Evolutionary conservation across 192 early-diverging fungal species (phyloP).

Genomic region (Linnemannia zychae): DNA sequence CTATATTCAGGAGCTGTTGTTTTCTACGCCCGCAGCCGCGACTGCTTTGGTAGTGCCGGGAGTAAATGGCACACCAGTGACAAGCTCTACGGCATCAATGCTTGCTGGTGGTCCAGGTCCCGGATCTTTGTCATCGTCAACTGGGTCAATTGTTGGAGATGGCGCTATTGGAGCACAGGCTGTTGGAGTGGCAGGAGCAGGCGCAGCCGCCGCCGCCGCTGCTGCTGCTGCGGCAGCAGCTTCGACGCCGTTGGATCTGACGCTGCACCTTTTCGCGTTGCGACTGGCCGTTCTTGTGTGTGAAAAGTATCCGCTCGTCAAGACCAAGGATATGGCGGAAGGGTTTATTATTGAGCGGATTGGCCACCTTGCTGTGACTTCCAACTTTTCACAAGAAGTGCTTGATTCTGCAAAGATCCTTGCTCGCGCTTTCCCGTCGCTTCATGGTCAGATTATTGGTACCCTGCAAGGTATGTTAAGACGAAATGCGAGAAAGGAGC

Average conservation of each 20-base stretch:
- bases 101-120: background rate
- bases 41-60: background rate
- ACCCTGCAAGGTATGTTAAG: conserved; percentile 23
- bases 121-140: background rate
- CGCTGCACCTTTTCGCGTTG: conserved; percentile 25
- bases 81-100: conserved; percentile 2
- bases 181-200: background rate
- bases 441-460: conserved; percentile 17
- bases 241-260: background rate
- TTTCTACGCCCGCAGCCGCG: background rate
- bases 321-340: conserved; percentile 32
- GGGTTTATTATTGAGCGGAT: conserved; percentile 36
- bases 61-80: background rate
- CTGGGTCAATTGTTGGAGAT: background rate
- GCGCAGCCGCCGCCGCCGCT: background rate
- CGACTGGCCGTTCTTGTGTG: conserved; percentile 35
- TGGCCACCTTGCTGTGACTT: conserved; percentile 5
- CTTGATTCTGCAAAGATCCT: conserved; percentile 39
- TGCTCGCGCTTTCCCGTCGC: conserved; percentile 26
- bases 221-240: background rate
- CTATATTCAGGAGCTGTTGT: conserved; percentile 35
- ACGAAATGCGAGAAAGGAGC: background rate
- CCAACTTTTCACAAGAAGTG: conserved; percentile 25
- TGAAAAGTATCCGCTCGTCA: conserved; percentile 31
- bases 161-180: background rate